Base-by-base conservation (phyloP, 2,329 filamentous ascomycete genomes). In the Neopestalotiopsis sp. region DNA sequence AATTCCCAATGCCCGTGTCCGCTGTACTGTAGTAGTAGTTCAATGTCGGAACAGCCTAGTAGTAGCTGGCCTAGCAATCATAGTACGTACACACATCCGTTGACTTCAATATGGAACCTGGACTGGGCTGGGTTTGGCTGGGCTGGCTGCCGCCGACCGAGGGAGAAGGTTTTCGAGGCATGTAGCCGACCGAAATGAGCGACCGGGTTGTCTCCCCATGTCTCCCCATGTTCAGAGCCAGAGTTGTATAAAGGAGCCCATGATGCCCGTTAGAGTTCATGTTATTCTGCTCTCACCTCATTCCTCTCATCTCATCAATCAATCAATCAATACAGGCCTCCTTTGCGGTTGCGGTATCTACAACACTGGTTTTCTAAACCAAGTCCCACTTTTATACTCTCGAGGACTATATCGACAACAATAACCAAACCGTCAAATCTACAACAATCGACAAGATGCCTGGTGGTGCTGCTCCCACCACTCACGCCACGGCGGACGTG, bases 401-500 rank as follows among this genome's bases (percentile, higher is more conserved):
- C 17, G 34, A 58, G 49, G 17, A 66, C 42, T 38, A 53, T 14
- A 49, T n/a, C 45, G n/a, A 17, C 45, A 49, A 49, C 7, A 61
- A 32, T 24, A 9, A 28, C 24, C 24, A 28, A 28, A 28, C 24
- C 24, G 24, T 28, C 3, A 28, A 28, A 28, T 3, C 24, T 28
- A 61, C 57, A 53, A 20, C 17, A 32, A 12, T 14, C 64, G 30
- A 49, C 56, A 67, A 67, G 56, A 67, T 67, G 65, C 65, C 65
- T 61, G 65, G 65, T 67, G 65, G 65, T 45, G 65, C 56, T 24
- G 58, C 34, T 53, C 66, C 66, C 57, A 61, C 45, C 32, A 10
- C 20, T 70, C 78, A 80, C 63, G 77, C 79, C 68, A 84, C 85
- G 71, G 75, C 81, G 71, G 86, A 91, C 79, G 81, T 90, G 71